Evolutionary conservation across 2,329 filamentous ascomycete genomes (phyloP).

Genomic region (Neonectria faginata): DNA sequence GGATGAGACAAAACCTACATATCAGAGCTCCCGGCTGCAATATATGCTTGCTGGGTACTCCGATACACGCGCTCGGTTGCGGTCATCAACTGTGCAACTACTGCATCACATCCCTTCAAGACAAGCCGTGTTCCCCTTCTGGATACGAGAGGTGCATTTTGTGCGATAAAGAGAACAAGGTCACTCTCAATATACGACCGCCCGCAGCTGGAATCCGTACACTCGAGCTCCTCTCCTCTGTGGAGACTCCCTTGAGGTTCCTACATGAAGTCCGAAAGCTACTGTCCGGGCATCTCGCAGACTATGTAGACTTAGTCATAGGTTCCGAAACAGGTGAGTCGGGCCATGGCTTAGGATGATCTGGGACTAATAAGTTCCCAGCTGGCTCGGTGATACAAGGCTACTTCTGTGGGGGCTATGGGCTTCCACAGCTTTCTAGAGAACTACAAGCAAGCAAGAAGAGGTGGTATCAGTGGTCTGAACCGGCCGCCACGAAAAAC

Average conservation of each 20-base stretch:
- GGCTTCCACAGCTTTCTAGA: conserved; percentile 1
- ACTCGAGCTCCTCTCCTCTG: not conserved
- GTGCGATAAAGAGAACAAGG: not conserved
- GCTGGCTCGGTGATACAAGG: not conserved
- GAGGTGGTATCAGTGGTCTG: not conserved
- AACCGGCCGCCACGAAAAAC: not conserved
- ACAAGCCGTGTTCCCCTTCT: not conserved
- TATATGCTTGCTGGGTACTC: not conserved
- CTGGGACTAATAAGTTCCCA: not conserved
- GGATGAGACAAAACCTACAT: not conserved
- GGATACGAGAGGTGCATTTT: not conserved
- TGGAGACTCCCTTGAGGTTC: not conserved
- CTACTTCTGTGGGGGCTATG: not conserved
- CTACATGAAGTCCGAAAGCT: not conserved
- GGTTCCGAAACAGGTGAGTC: not conserved
- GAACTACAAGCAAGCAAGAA: not conserved
- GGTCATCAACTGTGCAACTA: not conserved
- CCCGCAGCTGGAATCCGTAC: not conserved
- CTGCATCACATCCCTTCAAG: not conserved
- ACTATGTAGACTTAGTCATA: conserved; percentile 1
- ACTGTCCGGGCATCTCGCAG: not conserved
- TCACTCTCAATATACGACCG: not conserved
- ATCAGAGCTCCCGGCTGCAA: not conserved
- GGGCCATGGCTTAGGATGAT: not conserved
- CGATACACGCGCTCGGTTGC: not conserved